Evolutionary conservation across 352 stramenopile genomes (phyloP).

Genomic region (Phytophthora capsici): DNA sequence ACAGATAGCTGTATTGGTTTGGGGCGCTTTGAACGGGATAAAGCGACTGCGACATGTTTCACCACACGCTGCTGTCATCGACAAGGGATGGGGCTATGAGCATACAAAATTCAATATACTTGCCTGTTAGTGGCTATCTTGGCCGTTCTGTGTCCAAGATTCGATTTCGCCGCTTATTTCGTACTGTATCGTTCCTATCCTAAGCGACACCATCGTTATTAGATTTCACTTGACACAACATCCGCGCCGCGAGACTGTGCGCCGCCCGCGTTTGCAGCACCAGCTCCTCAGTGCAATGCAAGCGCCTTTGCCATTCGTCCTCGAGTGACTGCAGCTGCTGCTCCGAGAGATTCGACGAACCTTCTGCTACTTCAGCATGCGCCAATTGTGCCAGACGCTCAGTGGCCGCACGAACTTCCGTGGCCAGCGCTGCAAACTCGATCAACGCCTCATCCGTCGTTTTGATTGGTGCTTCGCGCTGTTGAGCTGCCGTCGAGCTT

Average conservation of each 20-base stretch:
- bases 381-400: constrained; percentile 17
- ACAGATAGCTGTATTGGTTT: not conserved
- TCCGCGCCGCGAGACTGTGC: constrained; percentile 18
- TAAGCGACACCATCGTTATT: too few species aligned
- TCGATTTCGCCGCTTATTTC: not conserved
- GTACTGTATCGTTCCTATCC: too few species aligned
- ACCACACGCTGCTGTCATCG: constrained; percentile 2
- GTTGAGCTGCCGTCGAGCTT: not conserved
- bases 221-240: constrained; percentile 25
- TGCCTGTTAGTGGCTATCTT: not conserved
- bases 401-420: constrained; percentile 8
- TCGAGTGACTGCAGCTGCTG: constrained; percentile 9
- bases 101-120: constrained; percentile 14
- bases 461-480: not conserved
- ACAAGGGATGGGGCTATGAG: not conserved
- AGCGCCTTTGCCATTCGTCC: constrained; percentile 20
- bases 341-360: constrained; percentile 9
- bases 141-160: constrained; percentile 4
- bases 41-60: constrained; percentile 14
- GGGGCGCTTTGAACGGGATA: constrained; percentile 9
- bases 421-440: constrained; percentile 18
- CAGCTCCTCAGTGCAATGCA: constrained; percentile 24
- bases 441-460: constrained; percentile 15
- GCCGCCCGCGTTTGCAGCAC: constrained; percentile 18
- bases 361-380: not conserved